These are phyloP conservation scores for Balansia obtecta DNA, from an alignment of 2,329 filamentous ascomycete genomes.

Conservation along the genomic window DNA sequence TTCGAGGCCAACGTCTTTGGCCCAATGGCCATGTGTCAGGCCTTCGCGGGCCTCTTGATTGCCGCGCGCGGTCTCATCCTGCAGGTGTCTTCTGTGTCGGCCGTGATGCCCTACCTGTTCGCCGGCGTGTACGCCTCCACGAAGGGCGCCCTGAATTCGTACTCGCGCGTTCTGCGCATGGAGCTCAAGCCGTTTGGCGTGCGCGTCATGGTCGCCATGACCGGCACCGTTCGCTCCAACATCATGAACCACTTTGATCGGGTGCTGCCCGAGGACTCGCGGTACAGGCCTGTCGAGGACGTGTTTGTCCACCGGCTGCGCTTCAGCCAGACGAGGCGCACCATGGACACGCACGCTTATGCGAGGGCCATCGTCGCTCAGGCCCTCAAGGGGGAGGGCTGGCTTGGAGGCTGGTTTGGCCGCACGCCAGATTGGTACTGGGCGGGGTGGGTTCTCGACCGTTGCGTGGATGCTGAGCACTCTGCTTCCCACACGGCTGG, in stretches of 20 bases:
- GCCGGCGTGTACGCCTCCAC: conserved; percentile 40
- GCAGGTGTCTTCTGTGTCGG: conserved; percentile 41
- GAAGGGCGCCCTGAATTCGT: conserved; percentile 41
- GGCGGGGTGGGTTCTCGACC: conserved; percentile 19
- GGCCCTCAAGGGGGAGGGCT: conserved; percentile 28
- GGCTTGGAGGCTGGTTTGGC: conserved; percentile 20
- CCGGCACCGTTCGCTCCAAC: conserved; percentile 39
- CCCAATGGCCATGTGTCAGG: conserved; percentile 41
- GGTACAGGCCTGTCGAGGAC: conserved; percentile 33
- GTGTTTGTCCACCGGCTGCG: conserved; percentile 32
- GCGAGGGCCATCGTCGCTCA: conserved; percentile 29
- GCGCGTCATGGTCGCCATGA: conserved; percentile 44
- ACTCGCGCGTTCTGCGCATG: conserved; percentile 39
- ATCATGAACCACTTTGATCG: conserved; percentile 30
- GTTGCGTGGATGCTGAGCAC: conserved; percentile 15
- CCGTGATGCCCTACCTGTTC: conserved; percentile 39
- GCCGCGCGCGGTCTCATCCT: conserved; percentile 37
- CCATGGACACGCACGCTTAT: conserved; percentile 31
- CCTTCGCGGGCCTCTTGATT: conserved; percentile 37
- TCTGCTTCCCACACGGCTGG: conserved; percentile 15
- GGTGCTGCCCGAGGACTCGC: conserved; percentile 29
- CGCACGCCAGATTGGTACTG: conserved; percentile 23
- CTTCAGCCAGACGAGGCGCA: conserved; percentile 35
- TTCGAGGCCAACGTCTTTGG: conserved; percentile 47
- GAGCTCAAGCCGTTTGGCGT: conserved; percentile 42